These are phyloP conservation scores for Neurospora sp. DNA, from an alignment of 495 filamentous ascomycete species.

Conservation along the genomic window DNA sequence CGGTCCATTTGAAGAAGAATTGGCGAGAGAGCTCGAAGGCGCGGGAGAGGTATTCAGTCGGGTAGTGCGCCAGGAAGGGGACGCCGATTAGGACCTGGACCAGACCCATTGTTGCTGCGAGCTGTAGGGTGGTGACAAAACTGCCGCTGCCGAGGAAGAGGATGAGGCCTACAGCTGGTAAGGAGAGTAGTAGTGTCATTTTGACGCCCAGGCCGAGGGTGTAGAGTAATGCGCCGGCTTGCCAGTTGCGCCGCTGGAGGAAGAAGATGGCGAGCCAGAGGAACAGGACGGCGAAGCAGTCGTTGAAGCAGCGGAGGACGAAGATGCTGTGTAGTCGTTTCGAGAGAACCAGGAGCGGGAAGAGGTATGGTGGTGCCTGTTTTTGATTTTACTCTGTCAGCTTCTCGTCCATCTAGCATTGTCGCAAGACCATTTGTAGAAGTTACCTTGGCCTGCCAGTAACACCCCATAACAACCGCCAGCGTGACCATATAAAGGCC, in stretches of 20 bases:
- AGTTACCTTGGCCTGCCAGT: conserved; percentile 58
- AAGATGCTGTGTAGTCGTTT: conserved; percentile 93
- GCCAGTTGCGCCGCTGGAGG: conserved; percentile 64
- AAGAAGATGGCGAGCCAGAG: conserved; percentile 72
- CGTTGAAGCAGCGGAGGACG: conserved; percentile 88
- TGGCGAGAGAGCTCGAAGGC: conserved; percentile 84
- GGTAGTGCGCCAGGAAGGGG: conserved; percentile 63
- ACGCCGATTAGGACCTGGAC: conserved; percentile 66
- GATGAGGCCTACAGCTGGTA: conserved; percentile 68
- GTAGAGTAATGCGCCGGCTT: conserved; percentile 59
- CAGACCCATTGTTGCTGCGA: conserved; percentile 60
- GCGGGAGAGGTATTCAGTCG: conserved; percentile 59
- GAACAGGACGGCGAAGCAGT: conserved; percentile 73
- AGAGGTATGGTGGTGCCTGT: conserved; percentile 77
- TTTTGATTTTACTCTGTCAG: neutral
- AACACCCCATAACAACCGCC: conserved; percentile 70
- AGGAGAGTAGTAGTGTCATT: conserved; percentile 78
- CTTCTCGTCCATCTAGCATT: neutral
- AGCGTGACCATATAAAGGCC: conserved; percentile 67
- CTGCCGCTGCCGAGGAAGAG: conserved; percentile 57
- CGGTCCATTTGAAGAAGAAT: conserved; percentile 96
- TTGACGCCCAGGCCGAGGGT: conserved; percentile 78
- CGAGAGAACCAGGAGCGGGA: conserved; percentile 78
- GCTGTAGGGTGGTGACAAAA: conserved; percentile 48
- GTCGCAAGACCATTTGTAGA: neutral